Conservation (phyloP, 2,329 filamentous ascomycete genomes). For the Colletotrichum nymphaeae region DNA sequence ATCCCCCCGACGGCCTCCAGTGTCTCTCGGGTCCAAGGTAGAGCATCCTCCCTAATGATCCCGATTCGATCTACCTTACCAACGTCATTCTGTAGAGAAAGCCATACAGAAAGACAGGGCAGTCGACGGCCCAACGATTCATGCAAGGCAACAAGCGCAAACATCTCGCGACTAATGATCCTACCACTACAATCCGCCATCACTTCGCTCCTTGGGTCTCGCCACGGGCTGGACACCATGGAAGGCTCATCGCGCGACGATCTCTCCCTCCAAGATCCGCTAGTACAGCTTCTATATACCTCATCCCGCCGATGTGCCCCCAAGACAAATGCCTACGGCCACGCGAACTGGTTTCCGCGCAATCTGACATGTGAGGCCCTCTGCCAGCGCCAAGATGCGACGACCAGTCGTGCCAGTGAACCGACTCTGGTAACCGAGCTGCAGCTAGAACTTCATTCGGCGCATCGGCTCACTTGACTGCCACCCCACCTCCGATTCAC, state of each 20-base stretch:
- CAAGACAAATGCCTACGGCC: not conserved
- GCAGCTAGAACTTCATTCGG: conserved; percentile 16
- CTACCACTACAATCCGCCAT: not conserved
- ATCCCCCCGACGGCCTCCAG: not conserved
- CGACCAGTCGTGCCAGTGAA: not conserved
- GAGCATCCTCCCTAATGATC: not conserved
- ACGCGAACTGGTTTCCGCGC: not conserved
- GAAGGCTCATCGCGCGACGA: not conserved
- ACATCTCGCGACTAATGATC: not conserved
- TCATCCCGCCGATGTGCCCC: not conserved
- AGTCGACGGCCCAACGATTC: not conserved
- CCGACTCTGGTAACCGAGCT: conserved; percentile 13
- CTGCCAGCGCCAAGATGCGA: not conserved
- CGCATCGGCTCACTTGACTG: not conserved
- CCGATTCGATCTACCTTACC: not conserved
- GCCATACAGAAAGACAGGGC: not conserved
- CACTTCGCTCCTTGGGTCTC: not conserved
- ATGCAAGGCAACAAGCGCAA: not conserved
- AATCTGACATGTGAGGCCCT: conserved; percentile 22
- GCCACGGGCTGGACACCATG: not conserved
- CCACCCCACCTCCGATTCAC: not conserved
- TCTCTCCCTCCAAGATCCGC: not conserved
- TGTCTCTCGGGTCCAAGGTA: not conserved
- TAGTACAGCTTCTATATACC: not conserved
- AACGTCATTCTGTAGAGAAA: not conserved